phyloP scores from a whole-genome alignment of 257 asterid genomes.

The Capsicum baccatum region DNA sequence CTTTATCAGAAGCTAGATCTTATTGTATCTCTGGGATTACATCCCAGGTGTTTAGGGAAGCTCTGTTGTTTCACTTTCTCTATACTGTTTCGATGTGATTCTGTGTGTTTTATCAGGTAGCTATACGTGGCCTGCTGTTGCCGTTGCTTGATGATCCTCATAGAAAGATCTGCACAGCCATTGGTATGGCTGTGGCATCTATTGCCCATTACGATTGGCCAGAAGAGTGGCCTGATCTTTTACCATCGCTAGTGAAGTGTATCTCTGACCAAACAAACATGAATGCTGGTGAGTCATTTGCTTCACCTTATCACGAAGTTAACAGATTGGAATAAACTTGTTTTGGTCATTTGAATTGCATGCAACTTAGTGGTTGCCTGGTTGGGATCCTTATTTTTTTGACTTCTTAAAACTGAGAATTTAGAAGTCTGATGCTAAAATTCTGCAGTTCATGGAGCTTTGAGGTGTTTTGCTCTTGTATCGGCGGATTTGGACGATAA shows the following conservation, averaged over 20 bases:
- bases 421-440: conserved; percentile 13
- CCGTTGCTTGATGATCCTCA: conserved; percentile 74
- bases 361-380: neutral
- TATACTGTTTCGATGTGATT: conserved; percentile 29
- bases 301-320: conserved; percentile 10
- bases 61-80: conserved; percentile 19
- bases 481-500: conserved; percentile 91
- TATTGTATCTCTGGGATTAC: conserved; percentile 31
- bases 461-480: conserved; percentile 89
- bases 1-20: conserved; percentile 12
- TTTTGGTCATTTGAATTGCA: conserved; percentile 20
- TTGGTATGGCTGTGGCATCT: conserved; percentile 82
- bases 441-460: conserved; percentile 86
- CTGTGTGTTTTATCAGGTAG: conserved; percentile 53
- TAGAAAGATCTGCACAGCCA: conserved; percentile 85
- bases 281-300: conserved; percentile 68
- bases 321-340: neutral
- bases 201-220: conserved; percentile 94
- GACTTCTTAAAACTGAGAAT: neutral
- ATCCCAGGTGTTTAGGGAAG: conserved; percentile 26
- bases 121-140: conserved; percentile 69
- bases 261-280: conserved; percentile 65
- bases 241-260: conserved; percentile 68
- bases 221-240: conserved; percentile 91
- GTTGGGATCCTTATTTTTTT: neutral